Conservation (phyloP, 306 rosid genomes). For the Acmispon strigosus region DNA sequence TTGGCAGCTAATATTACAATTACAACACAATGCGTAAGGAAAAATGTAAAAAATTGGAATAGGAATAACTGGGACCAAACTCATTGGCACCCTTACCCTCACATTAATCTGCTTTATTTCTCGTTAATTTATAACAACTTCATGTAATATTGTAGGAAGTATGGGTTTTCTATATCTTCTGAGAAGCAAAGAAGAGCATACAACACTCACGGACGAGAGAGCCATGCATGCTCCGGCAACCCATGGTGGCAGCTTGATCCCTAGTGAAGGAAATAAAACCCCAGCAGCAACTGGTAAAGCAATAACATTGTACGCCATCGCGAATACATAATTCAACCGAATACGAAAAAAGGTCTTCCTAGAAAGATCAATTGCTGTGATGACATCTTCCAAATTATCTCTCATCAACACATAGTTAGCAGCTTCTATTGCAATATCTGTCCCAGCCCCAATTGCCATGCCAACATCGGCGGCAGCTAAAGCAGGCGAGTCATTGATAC, state of each 20-base stretch:
- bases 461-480: conserved; percentile 95
- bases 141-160: conserved; percentile 67
- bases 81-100: conserved; percentile 25
- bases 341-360: conserved; percentile 80
- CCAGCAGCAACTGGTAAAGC: conserved; percentile 95
- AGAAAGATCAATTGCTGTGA: conserved; percentile 94
- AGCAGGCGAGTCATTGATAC: conserved; percentile 96
- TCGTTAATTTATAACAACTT: conserved; percentile 77
- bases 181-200: conserved; percentile 85
- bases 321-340: conserved; percentile 73
- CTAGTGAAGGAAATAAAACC: conserved; percentile 57
- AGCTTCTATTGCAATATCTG: conserved; percentile 95
- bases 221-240: conserved; percentile 99
- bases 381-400: conserved; percentile 89
- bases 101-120: neutral
- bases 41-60: conserved; percentile 32
- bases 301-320: conserved; percentile 82
- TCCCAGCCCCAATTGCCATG: conserved; percentile 97
- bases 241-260: conserved; percentile 90
- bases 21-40: conserved; percentile 9
- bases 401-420: conserved; percentile 88
- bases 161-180: conserved; percentile 78
- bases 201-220: conserved; percentile 85
- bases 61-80: conserved; percentile 26
- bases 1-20: conserved; percentile 34